Evolutionary conservation across 805 yeast species (phyloP), one percentile per base, ranked within the genome.

Genomic region (Cyberlindnera mississippiensis): DNA sequence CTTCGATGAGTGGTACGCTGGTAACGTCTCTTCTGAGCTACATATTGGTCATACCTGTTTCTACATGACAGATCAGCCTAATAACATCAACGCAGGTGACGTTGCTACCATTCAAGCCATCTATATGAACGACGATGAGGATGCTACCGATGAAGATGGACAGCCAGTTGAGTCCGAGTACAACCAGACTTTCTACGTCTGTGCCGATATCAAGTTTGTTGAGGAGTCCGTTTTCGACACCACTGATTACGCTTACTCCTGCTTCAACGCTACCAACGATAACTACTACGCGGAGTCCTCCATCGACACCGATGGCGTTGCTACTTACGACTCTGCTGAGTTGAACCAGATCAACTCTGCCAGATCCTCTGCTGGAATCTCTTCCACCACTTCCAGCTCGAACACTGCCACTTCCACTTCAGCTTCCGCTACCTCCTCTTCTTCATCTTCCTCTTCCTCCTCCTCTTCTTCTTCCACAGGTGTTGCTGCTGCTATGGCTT

Each of bases 1-100:
- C 42, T 71, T 71, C 47, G 63, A 64, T 22, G 66, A 61, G 37
- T 63, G 64, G 63, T 66, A 67, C 41, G 41, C 38, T 26, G 70
- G 69, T 40, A 67, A 67, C 41, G 63, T 67, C 40, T 54, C 71
- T 38, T 58, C 57, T 38, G 67, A 67, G 47, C 50, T 69, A 35
- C 67, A 63, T 50, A 63, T 66, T 30, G 76, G 75, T 26, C 76
- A 71, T 56, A 63, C 71, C 35, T 71, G 76, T 59, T 70, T 62
- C 63, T 62, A 62, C 53, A 48, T 69, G 56, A 74, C 74, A 39
- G 72, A 70, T 40, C 65, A 52, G 44, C 69, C 72, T 36, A 59
- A 64, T 15, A 40, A 49, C 28, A 55, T 69, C 44, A 55, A 55
- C 30, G 46, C 60, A 19, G 75, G 75, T 44, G 67, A 64, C 47